A percentile compares a stretch with the other conserved stretches of the same genome.
Conservation (phyloP, 345 rosid genomes). For the Cardamine resedifolia region DNA sequence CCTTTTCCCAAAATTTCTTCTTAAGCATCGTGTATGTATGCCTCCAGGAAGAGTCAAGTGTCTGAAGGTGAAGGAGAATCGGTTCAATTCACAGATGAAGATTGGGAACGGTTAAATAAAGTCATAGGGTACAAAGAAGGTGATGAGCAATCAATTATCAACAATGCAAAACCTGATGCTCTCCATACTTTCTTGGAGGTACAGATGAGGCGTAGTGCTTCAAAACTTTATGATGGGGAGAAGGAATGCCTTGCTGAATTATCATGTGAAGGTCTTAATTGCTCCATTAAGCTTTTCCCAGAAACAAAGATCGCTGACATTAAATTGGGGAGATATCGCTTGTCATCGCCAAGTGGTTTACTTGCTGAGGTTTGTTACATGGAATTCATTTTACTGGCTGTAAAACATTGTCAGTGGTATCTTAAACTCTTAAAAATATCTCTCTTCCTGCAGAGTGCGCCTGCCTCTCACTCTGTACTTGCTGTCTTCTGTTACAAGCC, state of each 20-base stretch:
- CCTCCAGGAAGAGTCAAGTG: slow-evolving; percentile 63
- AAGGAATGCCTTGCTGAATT: slow-evolving; percentile 76
- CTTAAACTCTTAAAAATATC: slow-evolving; percentile 4
- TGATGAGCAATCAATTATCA: slow-evolving; percentile 50
- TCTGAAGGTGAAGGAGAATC: slow-evolving; percentile 68
- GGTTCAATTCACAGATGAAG: slow-evolving; percentile 75
- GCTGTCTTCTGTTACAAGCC: slow-evolving; percentile 92
- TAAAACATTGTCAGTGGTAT: slow-evolving; percentile 23
- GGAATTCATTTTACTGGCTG: slow-evolving; percentile 16
- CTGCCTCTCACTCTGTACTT: slow-evolving; percentile 64
- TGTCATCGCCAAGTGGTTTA: slow-evolving; percentile 91
- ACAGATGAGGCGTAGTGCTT: slow-evolving; percentile 89
- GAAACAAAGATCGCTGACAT: slow-evolving; percentile 85
- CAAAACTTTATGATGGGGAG: slow-evolving; percentile 75
- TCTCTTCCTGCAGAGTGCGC: slow-evolving; percentile 78
- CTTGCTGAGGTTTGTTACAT: slow-evolving; percentile 74
- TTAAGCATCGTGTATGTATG: slow-evolving; percentile 30
- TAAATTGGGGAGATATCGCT: slow-evolving; percentile 80
- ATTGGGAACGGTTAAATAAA: slow-evolving; percentile 86
- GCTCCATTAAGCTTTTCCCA: slow-evolving; percentile 81
- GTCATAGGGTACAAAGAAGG: slow-evolving; percentile 90
- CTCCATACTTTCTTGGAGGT: slow-evolving; percentile 78
- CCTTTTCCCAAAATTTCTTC: slow-evolving; percentile 2
- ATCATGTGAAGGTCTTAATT: slow-evolving; percentile 79
- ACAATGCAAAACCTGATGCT: slow-evolving; percentile 59